phyloP scores from a whole-genome alignment of 2,329 filamentous ascomycete species.

The Delphinella strobiligena region DNA sequence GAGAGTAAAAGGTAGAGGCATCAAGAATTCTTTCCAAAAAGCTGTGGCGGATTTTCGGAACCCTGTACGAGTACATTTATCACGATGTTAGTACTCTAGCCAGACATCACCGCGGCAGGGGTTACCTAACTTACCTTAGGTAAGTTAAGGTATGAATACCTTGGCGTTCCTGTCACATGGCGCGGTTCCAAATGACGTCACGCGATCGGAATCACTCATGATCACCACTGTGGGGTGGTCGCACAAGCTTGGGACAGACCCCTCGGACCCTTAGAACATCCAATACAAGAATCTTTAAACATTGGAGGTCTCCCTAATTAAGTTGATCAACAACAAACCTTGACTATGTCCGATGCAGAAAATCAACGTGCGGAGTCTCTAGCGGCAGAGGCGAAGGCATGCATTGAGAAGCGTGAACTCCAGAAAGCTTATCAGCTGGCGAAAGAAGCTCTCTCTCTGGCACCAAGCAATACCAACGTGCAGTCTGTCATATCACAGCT shows the following conservation, averaged over 20 bases:
- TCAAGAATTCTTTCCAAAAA: too few species aligned
- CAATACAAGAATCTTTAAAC: too few species aligned
- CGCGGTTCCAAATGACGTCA: too few species aligned
- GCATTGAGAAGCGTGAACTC: conserved; percentile 5
- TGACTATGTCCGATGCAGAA: neutral
- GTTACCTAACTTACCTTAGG: too few species aligned
- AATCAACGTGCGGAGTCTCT: conserved; percentile 5
- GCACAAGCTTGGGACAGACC: neutral
- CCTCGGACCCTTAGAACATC: neutral
- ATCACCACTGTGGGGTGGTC: neutral
- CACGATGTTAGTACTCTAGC: too few species aligned
- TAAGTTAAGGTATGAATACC: too few species aligned
- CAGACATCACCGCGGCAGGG: too few species aligned
- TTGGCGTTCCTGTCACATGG: neutral
- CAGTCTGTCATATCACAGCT: conserved; percentile 2
- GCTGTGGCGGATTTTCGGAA: too few species aligned
- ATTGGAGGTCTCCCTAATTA: too few species aligned
- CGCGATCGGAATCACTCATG: too few species aligned
- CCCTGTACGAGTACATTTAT: too few species aligned
- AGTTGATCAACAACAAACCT: too few species aligned
- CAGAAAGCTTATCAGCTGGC: conserved; percentile 6
- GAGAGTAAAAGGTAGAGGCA: neutral
- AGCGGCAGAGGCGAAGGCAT: conserved; percentile 1
- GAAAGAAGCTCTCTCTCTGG: conserved; percentile 7
- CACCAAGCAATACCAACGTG: conserved; percentile 5